These are phyloP conservation scores for Eucalyptus polyanthemos DNA, from an alignment of 345 rosid genomes.

Conservation along the genomic window DNA sequence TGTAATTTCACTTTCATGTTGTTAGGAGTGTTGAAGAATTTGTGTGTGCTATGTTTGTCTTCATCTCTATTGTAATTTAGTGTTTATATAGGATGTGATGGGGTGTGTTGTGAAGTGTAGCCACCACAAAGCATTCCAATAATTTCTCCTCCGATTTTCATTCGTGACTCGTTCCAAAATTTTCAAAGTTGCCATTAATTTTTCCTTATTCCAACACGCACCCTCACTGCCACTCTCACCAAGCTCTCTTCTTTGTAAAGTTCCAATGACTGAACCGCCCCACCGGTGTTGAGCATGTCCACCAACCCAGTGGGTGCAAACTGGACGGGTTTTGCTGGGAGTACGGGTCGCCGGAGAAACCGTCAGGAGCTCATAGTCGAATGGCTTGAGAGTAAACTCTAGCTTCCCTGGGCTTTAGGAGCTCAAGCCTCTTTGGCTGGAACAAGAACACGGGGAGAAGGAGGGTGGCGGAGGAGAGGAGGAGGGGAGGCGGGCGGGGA, in stretches of 20 bases:
- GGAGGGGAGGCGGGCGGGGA: neutral
- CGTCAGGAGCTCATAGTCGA: slow-evolving; percentile 67
- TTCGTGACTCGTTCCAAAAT: neutral
- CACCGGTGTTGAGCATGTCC: slow-evolving; percentile 83
- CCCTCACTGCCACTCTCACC: slow-evolving; percentile 44
- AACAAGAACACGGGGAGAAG: slow-evolving; percentile 35
- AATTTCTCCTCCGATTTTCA: neutral
- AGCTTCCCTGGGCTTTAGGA: slow-evolving; percentile 36
- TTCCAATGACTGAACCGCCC: slow-evolving; percentile 52
- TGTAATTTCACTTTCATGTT: too few relatives aligned
- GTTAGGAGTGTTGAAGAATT: too few relatives aligned
- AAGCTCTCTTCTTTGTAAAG: slow-evolving; percentile 1
- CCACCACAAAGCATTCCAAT: too few relatives aligned
- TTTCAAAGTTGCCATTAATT: neutral
- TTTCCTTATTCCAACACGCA: slow-evolving; percentile 1
- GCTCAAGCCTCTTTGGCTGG: slow-evolving; percentile 47
- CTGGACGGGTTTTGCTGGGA: slow-evolving; percentile 1
- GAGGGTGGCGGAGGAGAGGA: too few relatives aligned
- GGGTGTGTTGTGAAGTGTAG: too few relatives aligned
- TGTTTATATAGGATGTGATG: too few relatives aligned
- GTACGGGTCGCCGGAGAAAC: slow-evolving; percentile 43
- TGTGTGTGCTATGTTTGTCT: too few relatives aligned
- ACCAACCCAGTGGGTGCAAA: slow-evolving; percentile 79
- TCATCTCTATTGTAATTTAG: too few relatives aligned
- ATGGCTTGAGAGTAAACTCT: slow-evolving; percentile 55